These are phyloP conservation scores for Physcomitrium patens DNA, from an alignment of 225 moss, liverwort and hornwort genomes.

Conservation along the genomic window DNA sequence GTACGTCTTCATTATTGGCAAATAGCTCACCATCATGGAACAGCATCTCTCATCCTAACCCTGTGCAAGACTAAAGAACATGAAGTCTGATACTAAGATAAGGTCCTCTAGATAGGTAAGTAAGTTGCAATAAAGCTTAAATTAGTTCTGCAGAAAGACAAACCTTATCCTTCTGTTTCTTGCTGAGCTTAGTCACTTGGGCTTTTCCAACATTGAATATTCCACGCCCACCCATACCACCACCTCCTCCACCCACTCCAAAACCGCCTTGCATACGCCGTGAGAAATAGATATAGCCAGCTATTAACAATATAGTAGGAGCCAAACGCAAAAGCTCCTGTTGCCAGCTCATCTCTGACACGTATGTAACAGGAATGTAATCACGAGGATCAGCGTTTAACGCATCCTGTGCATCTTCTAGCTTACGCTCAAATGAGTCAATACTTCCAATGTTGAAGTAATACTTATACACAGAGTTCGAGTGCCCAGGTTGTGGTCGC, in stretches of 20 bases:
- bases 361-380: constrained; percentile 96
- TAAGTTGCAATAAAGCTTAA: neutral
- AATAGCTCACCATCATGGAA: neutral
- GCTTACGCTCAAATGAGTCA: constrained; percentile 96
- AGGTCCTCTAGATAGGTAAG: neutral
- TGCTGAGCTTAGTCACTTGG: constrained; percentile 96
- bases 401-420: constrained; percentile 95
- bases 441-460: constrained; percentile 99
- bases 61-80: constrained; percentile 2
- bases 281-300: constrained; percentile 96
- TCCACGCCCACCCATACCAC: constrained; percentile 97
- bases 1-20: neutral
- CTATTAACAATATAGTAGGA: constrained; percentile 92
- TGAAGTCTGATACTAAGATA: constrained; percentile 6
- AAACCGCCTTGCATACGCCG: constrained; percentile 98
- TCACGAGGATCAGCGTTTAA: constrained; percentile 89
- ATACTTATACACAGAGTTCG: constrained; percentile 75
- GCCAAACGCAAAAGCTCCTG: constrained; percentile 97
- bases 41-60: neutral
- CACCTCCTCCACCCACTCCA: constrained; percentile 88
- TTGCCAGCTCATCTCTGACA: constrained; percentile 99
- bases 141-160: constrained; percentile 20
- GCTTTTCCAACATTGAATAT: constrained; percentile 99
- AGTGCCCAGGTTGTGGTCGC: constrained; percentile 63
- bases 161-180: constrained; percentile 98